phyloP scores from a whole-genome alignment of 1,284 basidiomycete species.

The Cutaneotrichosporon arboriforme region DNA sequence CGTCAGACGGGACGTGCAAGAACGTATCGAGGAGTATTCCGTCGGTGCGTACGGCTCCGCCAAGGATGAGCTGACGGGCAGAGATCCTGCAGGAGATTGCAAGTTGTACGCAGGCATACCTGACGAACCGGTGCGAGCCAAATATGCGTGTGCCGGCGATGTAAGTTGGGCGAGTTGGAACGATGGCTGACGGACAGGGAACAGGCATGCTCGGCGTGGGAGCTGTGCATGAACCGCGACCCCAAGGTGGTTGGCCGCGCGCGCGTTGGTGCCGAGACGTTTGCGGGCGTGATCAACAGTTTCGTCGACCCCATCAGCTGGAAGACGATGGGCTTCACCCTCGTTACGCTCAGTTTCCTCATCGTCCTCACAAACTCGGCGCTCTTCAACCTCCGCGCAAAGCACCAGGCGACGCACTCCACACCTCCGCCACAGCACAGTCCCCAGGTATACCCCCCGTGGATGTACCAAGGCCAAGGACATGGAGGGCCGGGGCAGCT shows the following conservation, averaged over 20 bases:
- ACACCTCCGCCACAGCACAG: slow-evolving; percentile 3
- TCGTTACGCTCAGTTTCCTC: slow-evolving; percentile 71
- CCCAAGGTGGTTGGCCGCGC: slow-evolving; percentile 83
- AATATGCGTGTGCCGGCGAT: slow-evolving; percentile 70
- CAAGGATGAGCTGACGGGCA: slow-evolving; percentile 34
- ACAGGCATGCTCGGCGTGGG: slow-evolving; percentile 78
- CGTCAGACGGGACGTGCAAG: slow-evolving; percentile 81
- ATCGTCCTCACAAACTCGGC: slow-evolving; percentile 77
- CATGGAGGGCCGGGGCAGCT: background rate
- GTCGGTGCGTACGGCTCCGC: slow-evolving; percentile 57
- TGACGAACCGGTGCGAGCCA: slow-evolving; percentile 71
- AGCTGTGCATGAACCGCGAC: slow-evolving; percentile 93
- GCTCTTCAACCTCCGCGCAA: slow-evolving; percentile 52
- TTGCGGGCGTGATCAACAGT: slow-evolving; percentile 91
- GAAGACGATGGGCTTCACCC: slow-evolving; percentile 86
- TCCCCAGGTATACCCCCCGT: background rate
- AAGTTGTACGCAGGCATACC: slow-evolving; percentile 70
- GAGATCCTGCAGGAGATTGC: slow-evolving; percentile 86
- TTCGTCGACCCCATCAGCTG: slow-evolving; percentile 96
- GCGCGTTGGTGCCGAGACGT: slow-evolving; percentile 83
- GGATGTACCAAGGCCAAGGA: background rate
- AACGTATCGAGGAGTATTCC: slow-evolving; percentile 81
- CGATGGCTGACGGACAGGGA: slow-evolving; percentile 44
- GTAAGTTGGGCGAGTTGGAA: slow-evolving; percentile 40
- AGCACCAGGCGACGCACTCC: slow-evolving; percentile 33